Percentiles rank a stretch among this genome's conserved stretches.
phyloP scores from a whole-genome alignment of 2,329 filamentous ascomycete genomes.

The Sodiomyces alkalinus region DNA sequence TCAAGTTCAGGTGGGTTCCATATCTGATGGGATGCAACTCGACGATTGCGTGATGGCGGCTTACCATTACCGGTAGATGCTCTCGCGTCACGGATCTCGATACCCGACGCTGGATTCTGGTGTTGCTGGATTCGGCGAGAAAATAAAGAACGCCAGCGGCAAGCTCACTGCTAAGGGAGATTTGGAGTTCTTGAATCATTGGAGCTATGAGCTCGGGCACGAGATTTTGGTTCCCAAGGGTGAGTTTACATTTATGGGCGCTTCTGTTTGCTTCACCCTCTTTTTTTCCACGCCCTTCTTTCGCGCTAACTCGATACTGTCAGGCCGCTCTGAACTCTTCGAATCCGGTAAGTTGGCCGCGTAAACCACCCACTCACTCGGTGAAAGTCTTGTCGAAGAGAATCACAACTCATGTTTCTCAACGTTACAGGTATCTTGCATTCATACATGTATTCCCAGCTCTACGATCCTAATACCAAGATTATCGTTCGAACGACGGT shows the following conservation, averaged over 20 bases:
- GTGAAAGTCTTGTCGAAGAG: too few relatives aligned
- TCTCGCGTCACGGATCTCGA: slow-evolving; percentile 57
- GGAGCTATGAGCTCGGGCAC: slow-evolving; percentile 52
- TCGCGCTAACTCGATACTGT: too few relatives aligned
- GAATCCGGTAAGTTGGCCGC: slow-evolving; percentile 30
- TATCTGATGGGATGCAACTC: too few relatives aligned
- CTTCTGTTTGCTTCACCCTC: not conserved
- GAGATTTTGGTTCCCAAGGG: slow-evolving; percentile 59
- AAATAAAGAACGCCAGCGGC: slow-evolving; percentile 36
- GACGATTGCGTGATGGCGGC: too few relatives aligned
- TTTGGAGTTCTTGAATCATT: slow-evolving; percentile 52
- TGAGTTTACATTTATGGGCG: too few relatives aligned
- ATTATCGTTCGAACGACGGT: slow-evolving; percentile 57
- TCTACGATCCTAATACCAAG: slow-evolving; percentile 59
- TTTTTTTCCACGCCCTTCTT: not conserved
- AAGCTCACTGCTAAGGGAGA: slow-evolving; percentile 40
- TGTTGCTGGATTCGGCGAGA: slow-evolving; percentile 38
- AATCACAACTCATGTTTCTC: too few relatives aligned
- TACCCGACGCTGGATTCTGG: slow-evolving; percentile 51
- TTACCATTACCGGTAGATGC: slow-evolving; percentile 34
- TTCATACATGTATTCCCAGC: slow-evolving; percentile 54
- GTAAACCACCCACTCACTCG: too few relatives aligned
- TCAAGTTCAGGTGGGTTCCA: slow-evolving; percentile 37
- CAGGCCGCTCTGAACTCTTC: slow-evolving; percentile 53
- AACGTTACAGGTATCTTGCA: slow-evolving; percentile 40